Evolutionary conservation across 179 eudicot species (phyloP), one percentile per base, ranked within the genome.

Genomic region (Kewa caespitosa): DNA sequence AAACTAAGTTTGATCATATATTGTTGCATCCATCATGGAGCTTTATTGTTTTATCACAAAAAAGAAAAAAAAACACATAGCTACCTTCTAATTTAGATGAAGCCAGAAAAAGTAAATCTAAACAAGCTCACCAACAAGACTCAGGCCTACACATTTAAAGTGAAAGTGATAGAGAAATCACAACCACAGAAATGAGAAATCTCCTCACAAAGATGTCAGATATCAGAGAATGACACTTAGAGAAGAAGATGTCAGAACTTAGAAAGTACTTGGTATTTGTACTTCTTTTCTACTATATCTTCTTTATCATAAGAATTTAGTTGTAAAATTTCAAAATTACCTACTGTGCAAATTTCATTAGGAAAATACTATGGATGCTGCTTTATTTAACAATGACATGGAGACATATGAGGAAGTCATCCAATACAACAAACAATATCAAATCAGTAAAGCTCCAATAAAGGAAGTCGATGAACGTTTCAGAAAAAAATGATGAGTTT

Each of bases 361-460:
- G 71, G 71, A 20, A 25, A 27, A 41, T 15, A 67, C 33, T 2
- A 67, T 67, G 71, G 6, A 34, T 14, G 52, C 52, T 6, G n/a
- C 52, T 5, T 34, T 67, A 4, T 67, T 67, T 10, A 9, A 67
- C 15, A 34, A 41, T 27, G 71, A 67, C 71, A 67, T 67, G n/a
- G 71, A 67, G 6, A 33, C 50, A 39, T 67, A 67, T 41, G 71
- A 38, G 30, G 52, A 67, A 13, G 33, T 67, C 34, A 27, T 67
- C 4, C 48, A 67, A 27, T 3, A 20, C 12, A 67, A 67, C 34
- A 38, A 41, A 11, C 34, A 38, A 25, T 39, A 67, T 22, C 22
- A 67, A 1, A 67, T 67, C 4, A n/a, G 20, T 28, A 41, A 41
- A 23, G 71, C 71, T 10, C 25, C 54, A 4, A 27, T 38, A 6